Evolutionary conservation across 306 rosid genomes (phyloP).

Genomic region (Quercus dentata): DNA sequence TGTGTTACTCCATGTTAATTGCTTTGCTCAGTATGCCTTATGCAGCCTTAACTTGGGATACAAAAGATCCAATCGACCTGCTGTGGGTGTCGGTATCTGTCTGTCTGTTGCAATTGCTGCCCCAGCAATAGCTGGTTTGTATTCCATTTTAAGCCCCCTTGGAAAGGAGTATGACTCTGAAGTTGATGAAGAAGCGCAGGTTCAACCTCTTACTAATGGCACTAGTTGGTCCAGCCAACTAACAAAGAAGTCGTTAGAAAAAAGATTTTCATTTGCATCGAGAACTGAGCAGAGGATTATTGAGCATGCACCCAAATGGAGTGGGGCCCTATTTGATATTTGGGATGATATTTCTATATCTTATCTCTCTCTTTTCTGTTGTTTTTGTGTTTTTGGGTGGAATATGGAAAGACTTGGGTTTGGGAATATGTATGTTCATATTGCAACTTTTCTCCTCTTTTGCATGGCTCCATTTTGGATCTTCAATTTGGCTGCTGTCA

Average conservation of each 20-base stretch:
- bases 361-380: slow-evolving; percentile 34
- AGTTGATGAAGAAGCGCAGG: slow-evolving; percentile 37
- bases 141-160: slow-evolving; percentile 49
- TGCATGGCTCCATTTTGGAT: slow-evolving; percentile 55
- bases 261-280: slow-evolving; percentile 27
- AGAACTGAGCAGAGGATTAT: slow-evolving; percentile 29
- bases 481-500: slow-evolving; percentile 41
- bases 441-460: slow-evolving; percentile 42
- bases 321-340: slow-evolving; percentile 45
- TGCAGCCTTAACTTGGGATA: slow-evolving; percentile 56
- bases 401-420: slow-evolving; percentile 53
- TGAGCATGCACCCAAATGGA: slow-evolving; percentile 48
- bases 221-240: not conserved
- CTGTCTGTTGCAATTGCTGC: slow-evolving; percentile 52
- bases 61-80: slow-evolving; percentile 40
- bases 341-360: slow-evolving; percentile 31
- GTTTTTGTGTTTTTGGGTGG: slow-evolving; percentile 49
- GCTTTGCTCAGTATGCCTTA: slow-evolving; percentile 65
- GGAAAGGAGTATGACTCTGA: slow-evolving; percentile 40
- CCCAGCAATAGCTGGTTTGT: slow-evolving; percentile 41
- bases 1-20: slow-evolving; percentile 51
- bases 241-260: slow-evolving; percentile 8
- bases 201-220: slow-evolving; percentile 2
- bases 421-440: slow-evolving; percentile 52
- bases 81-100: slow-evolving; percentile 38